Evolutionary conservation across 2,329 filamentous ascomycete species (phyloP), one percentile per base, ranked within the genome.

Genomic region (Pseudofabraea citricarpa): DNA sequence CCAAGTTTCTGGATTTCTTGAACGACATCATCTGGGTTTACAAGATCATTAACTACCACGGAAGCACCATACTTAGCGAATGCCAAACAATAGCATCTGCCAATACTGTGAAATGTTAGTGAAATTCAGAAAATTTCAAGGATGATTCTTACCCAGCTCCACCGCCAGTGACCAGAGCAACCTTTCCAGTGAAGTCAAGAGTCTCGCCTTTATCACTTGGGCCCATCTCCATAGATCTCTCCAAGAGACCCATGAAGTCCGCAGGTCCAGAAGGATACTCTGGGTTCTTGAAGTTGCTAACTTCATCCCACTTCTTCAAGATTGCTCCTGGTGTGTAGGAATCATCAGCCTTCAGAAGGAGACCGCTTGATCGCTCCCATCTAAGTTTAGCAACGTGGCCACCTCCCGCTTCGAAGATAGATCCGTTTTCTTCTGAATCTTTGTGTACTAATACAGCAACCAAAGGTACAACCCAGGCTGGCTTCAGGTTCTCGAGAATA

Each of bases 11-110:
- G 85, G 63, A 98, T 97, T 73, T 98, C 93, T 57, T 85, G 78
- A 29, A 97, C 93, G 27, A 94, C 89, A 39, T 79, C 78, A 60
- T 96, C 90, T 5, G 93, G 93, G 72, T 97, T 85, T 39, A 84
- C 79, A n/a, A 98, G 75, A 63, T 98, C 93, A 69, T 98, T 98
- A 56, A 98, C 89, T 24, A 97, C 91, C 20, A 98, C 74, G 41
- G 85, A 82, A 27, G 88, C 88, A 47, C 89, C 89, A 47, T 83
- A 75, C 69, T 89, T 90, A 55, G 87, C 86, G 60, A 95, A 94
- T 35, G 89, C 85, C 58, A 97, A 74, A 58, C 81, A 83, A 70
- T 98, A 98, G 41, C 87, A 83, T 43, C 93, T 89, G 49, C 93
- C 93, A 49, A 98, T 90, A 65, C 88, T 79, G 42, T 49, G 16